phyloP scores from a whole-genome alignment of 257 asterid genomes.

The Petunia secreta region DNA sequence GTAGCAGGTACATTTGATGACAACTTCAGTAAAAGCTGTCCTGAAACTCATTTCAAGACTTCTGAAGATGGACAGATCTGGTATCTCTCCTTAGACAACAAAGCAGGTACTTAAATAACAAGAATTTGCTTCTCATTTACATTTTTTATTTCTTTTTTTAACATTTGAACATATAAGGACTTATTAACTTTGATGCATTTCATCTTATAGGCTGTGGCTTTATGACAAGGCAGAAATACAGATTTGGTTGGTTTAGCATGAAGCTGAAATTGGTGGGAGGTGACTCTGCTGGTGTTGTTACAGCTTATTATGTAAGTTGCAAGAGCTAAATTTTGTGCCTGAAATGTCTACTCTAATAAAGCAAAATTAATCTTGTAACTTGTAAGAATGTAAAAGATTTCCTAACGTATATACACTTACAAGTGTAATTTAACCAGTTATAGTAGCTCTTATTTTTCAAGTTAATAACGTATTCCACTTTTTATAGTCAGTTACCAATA shows the following conservation, averaged over 20 bases:
- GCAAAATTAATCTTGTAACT: not conserved
- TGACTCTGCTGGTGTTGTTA: conserved; percentile 95
- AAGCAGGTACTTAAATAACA: conserved; percentile 50
- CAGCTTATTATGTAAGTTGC: conserved; percentile 83
- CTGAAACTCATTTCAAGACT: conserved; percentile 74
- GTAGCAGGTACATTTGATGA: conserved; percentile 55
- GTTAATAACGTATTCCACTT: too few relatives aligned
- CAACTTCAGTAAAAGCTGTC: conserved; percentile 76
- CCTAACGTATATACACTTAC: not conserved
- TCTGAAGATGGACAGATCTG: conserved; percentile 92
- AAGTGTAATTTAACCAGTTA: too few relatives aligned
- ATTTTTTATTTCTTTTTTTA: too few relatives aligned
- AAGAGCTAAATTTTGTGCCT: not conserved
- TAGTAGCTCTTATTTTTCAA: too few relatives aligned
- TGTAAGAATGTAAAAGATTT: not conserved
- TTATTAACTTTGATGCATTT: not conserved
- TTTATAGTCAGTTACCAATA: not conserved
- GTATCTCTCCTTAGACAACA: conserved; percentile 68
- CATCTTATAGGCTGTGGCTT: conserved; percentile 76
- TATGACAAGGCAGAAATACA: conserved; percentile 71
- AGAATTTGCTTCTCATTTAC: not conserved
- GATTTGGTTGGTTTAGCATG: conserved; percentile 99
- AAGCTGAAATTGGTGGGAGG: conserved; percentile 81
- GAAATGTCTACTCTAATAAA: not conserved
- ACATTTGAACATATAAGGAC: not conserved